Conservation (phyloP, 129 eudicot species). For the Arctium lappa region DNA sequence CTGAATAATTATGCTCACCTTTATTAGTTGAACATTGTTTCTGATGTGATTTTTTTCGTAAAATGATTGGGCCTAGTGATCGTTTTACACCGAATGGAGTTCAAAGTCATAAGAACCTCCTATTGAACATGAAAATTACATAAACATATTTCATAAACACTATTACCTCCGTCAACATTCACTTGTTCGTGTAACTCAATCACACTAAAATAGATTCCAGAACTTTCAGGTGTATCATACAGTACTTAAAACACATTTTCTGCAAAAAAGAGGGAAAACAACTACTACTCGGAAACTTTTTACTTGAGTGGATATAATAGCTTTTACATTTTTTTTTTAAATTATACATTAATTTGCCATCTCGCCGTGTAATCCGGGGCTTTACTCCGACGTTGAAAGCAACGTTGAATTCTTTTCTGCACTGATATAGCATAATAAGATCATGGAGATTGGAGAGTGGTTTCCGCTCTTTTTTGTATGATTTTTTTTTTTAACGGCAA, state of each 20-base stretch:
- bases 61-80: background rate
- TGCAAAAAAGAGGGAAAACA: background rate
- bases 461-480: background rate
- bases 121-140: slow-evolving; percentile 4
- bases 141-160: background rate
- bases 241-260: background rate
- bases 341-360: background rate
- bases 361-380: background rate
- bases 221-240: background rate
- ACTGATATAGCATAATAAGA: background rate
- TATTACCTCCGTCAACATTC: background rate
- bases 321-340: background rate
- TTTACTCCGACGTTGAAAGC: background rate
- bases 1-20: background rate
- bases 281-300: background rate
- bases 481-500: background rate
- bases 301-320: background rate
- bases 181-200: background rate
- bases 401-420: background rate
- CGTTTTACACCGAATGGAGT: background rate
- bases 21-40: background rate
- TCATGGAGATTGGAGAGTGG: background rate
- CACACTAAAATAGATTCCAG: background rate
- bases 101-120: background rate
- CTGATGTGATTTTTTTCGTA: background rate